Evolutionary conservation across 805 yeast genomes (phyloP), one percentile per base, ranked within the genome.

Genomic region (Sungouiella blattae): DNA sequence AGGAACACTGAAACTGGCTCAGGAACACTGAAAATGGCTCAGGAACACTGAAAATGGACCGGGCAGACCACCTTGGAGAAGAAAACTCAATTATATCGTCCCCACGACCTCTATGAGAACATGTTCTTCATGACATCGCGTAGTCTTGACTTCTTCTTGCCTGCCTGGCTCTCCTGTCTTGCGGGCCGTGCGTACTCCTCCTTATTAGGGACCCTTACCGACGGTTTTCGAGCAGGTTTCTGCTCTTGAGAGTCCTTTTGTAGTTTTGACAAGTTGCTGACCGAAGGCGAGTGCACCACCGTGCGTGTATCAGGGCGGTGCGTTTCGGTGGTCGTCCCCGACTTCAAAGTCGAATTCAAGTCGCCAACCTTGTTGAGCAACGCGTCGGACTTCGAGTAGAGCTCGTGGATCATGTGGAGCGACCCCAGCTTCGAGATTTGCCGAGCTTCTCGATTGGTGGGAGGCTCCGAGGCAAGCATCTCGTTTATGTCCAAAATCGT

Each of bases 321-420:
- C 14, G 33, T 23, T n/a, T 34, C 34, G 6, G 36, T 38, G 13
- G 41, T 38, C 6, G 38, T 26, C 3, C 30, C 29, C 9, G 39
- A 21, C 27, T 39, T 39, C 28, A 36, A 18, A 7, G 46, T 25
- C 14, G 37, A 32, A 24, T 35, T 45, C 27, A 47, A 32, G 29
- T 47, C 48, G 4, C 37, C 48, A 1, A 47, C 43, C 28, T 40
- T 46, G 14, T 41, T 44, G 6, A 40, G 28, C 27, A 47, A 32
- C 5, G 31, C 39, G 13, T 39, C 46, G 6, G 56, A 49, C 32
- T 44, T 53, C 18, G 44, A 32, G 26, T 57, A 52, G 20, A 63
- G 41, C 21, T 57, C 66, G 24, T 60, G 66, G 12, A 65, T 41
- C 34, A 45, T 56, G 27, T 55, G 48, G 11, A 60, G 47, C 11